Evolutionary conservation across 2,329 filamentous ascomycete genomes (phyloP), one percentile per base, ranked within the genome.

Genomic region (Trichoderma endophyticum): DNA sequence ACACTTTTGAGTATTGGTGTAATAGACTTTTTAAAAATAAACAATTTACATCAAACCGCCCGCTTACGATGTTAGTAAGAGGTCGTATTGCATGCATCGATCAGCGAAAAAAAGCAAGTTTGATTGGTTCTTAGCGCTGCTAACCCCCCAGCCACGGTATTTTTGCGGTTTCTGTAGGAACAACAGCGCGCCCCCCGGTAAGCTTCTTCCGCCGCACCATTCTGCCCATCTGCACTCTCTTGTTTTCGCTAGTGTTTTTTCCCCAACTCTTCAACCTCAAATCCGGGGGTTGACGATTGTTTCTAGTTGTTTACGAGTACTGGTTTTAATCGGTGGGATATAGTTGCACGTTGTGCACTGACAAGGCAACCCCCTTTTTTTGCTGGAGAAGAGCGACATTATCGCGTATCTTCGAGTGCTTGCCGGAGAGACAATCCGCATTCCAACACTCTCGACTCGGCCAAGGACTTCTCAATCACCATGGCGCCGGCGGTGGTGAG

Each of bases 401-500:
- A 70, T 71, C 36, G n/a, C 56, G n/a, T 48, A 48, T 56, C 18
- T 21, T 3, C n/a, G n/a, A 21, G 8, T 43, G n/a, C 26, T 21
- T 15, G 28, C 63, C 21, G 65, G 70, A 67, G 64, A 74, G 64
- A 72, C 70, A 73, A 15, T 43, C 68, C 71, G 73, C 76, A 76
- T 75, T 75, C 75, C 75, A 73, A 77, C 73, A 77, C 32, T 34
- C 32, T 14, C 32, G 32, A 34, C 32, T 34, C 32, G 32, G 32
- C 32, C 32, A 34, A 34, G 32, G 32, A 34, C 32, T 6, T 34
- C 1, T 0, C 4, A 34, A 34, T 34, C 32, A 34, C 60, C 72
- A 82, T 83, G 84, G 84, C 84, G 70, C 84, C 85, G 51, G 80
- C 83, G 30, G 73, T 84, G 60, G 64, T 80, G 72, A 75, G 74